Base-by-base conservation (phyloP, 2,329 filamentous ascomycete species). In the Aspergillus sergii region DNA sequence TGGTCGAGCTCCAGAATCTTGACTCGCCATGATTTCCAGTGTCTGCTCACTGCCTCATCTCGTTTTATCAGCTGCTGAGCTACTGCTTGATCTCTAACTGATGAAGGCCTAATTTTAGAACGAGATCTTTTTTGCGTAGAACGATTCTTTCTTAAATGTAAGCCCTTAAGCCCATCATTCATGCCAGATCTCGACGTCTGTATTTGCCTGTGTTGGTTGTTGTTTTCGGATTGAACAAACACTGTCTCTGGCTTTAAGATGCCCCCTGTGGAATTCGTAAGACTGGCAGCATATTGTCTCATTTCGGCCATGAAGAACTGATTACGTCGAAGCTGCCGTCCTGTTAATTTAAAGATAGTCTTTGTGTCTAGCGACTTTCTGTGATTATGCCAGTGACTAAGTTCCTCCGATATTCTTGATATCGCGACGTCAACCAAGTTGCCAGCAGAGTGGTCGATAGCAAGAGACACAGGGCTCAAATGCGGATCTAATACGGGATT, bases 291-390 rank as follows among this genome's bases (percentile, higher is more conserved):
- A 72, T 93, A 93, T 1, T 83, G 81, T 32, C 84, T 83, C 76
- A 90, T 90, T 63, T 91, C 88, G 1, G 85, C 83, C 85, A 91
- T 90, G 71, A 87, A 88, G 58, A 80, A 82, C 69, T 93, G 89
- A 51, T 89, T 88, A 77, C 68, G 78, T 70, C 69, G 72, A 79
- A 16, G 62, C 54, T 43, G 58, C 63, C 67, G 62, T 16, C 63
- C 28, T 23, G 60, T 45, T 8, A 62, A 45, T 59, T 55, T 62
- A 57, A 69, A 66, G 9, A 54, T 50, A 30, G 54, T 66, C 65
- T 70, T 75, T 16, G 62, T 61, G 46, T 71, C 65, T 12, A 78
- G 50, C 5, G 72, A 72, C 2, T 55, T 57, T 39, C 72, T 72
- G 21, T 75, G 72, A 54, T 73, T 75, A 50, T 77, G 74, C 75